A percentile compares a stretch with the other conserved stretches of the same genome.
phyloP scores from a whole-genome alignment of 2,329 filamentous ascomycete species.

The Tricladium varicosporioides region DNA sequence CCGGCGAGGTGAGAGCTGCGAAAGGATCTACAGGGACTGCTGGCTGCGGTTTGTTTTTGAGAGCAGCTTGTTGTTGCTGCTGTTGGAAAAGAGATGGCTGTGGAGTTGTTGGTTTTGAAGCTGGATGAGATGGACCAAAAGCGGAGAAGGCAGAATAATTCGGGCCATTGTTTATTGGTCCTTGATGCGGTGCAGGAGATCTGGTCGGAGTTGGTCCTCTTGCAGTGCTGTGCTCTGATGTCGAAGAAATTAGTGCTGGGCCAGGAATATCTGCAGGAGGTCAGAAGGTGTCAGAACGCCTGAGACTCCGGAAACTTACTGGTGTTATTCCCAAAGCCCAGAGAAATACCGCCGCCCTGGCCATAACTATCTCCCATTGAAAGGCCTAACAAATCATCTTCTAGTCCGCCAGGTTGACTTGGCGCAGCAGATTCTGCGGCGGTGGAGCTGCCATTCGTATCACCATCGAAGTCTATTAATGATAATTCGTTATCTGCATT shows the following conservation, averaged over 20 bases:
- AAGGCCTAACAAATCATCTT: slow-evolving; percentile 87
- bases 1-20: slow-evolving; percentile 45
- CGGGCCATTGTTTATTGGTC: slow-evolving; percentile 23
- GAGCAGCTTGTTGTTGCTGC: slow-evolving; percentile 29
- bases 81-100: slow-evolving; percentile 49
- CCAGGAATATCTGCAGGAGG: slow-evolving; percentile 58
- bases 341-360: slow-evolving; percentile 76
- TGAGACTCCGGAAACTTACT: slow-evolving; percentile 47
- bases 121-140: slow-evolving; percentile 49
- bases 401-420: slow-evolving; percentile 63
- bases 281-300: slow-evolving; percentile 16
- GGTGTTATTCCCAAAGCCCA: slow-evolving; percentile 72
- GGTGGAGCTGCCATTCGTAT: slow-evolving; percentile 51
- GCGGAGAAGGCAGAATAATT: slow-evolving; percentile 53
- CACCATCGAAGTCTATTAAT: slow-evolving; percentile 84
- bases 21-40: slow-evolving; percentile 54
- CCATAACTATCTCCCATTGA: slow-evolving; percentile 71
- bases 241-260: slow-evolving; percentile 59
- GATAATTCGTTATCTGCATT: slow-evolving; percentile 77
- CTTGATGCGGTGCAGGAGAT: slow-evolving; percentile 27
- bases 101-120: slow-evolving; percentile 52
- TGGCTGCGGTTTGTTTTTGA: slow-evolving; percentile 37
- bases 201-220: slow-evolving; percentile 44
- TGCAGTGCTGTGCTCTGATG: slow-evolving; percentile 60
- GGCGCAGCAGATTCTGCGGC: slow-evolving; percentile 37